phyloP scores from a whole-genome alignment of 2,329 filamentous ascomycete species.

The Paracorniculantispora psalliotae region DNA sequence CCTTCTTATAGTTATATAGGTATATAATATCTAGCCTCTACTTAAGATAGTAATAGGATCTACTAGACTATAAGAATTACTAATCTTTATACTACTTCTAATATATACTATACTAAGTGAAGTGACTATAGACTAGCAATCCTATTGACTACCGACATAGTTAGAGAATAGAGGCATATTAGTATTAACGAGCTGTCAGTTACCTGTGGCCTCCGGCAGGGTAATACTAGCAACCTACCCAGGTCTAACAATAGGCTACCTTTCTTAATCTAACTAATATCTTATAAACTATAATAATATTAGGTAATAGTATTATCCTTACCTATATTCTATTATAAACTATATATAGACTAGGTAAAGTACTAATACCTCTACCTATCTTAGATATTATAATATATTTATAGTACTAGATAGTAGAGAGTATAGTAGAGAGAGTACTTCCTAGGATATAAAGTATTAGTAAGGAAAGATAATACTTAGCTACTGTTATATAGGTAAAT shows the following conservation, averaged over 20 bases:
- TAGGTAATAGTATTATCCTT: neutral
- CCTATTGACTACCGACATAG: no score
- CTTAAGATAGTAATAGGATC: no score
- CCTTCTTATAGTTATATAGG: no score
- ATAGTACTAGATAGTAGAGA: neutral
- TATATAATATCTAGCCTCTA: no score
- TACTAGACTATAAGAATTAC: no score
- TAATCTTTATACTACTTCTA: no score
- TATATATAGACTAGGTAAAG: neutral
- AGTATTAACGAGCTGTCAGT: no score
- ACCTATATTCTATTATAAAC: neutral
- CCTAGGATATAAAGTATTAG: neutral
- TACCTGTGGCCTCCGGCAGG: no score
- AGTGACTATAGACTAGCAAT: no score
- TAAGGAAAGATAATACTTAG: neutral
- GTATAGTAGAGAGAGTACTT: neutral
- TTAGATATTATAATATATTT: neutral
- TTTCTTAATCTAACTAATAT: neutral
- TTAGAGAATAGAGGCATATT: no score
- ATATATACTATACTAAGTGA: no score
- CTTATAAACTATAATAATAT: neutral
- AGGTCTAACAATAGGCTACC: neutral
- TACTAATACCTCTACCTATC: neutral
- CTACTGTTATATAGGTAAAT: neutral
- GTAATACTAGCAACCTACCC: no score